Conservation (phyloP, 2,329 filamentous ascomycete genomes). For the Thielaviopsis musarum region DNA sequence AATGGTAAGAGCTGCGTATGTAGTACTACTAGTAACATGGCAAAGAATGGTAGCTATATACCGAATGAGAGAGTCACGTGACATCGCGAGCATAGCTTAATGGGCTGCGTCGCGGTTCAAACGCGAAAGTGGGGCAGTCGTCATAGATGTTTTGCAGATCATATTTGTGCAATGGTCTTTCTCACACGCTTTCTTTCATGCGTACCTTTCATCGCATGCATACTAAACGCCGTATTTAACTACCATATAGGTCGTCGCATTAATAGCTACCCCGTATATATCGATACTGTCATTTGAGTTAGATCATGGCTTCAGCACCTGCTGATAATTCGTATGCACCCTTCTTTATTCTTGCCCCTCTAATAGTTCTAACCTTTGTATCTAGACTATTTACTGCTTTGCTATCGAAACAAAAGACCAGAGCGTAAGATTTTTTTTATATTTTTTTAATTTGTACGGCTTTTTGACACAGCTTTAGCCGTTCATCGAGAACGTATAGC, state of each 20-base stretch:
- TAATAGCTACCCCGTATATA: too few species aligned
- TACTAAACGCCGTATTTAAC: too few species aligned
- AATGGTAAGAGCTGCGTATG: too few species aligned
- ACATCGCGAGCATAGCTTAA: constrained; percentile 8
- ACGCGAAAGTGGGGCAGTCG: constrained; percentile 10
- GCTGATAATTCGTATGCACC: not conserved
- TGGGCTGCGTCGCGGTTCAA: constrained; percentile 2
- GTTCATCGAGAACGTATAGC: constrained; percentile 24
- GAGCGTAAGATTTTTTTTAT: not conserved
- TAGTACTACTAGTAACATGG: too few species aligned
- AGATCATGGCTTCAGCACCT: not conserved
- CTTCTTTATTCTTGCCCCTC: not conserved
- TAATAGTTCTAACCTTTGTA: not conserved
- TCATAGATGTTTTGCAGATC: not conserved
- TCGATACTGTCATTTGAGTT: too few species aligned
- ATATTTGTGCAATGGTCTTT: not conserved
- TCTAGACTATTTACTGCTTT: not conserved
- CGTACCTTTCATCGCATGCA: not conserved
- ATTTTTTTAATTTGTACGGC: not conserved
- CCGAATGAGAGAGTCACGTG: constrained; percentile 4
- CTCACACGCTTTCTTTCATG: too few species aligned
- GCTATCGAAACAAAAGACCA: not conserved
- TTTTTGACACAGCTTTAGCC: constrained; percentile 1
- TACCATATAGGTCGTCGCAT: too few species aligned
- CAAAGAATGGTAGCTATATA: too few species aligned